Evolutionary conservation across 2,329 filamentous ascomycete species (phyloP).

Genomic region (Lasiodiplodia citricola): DNA sequence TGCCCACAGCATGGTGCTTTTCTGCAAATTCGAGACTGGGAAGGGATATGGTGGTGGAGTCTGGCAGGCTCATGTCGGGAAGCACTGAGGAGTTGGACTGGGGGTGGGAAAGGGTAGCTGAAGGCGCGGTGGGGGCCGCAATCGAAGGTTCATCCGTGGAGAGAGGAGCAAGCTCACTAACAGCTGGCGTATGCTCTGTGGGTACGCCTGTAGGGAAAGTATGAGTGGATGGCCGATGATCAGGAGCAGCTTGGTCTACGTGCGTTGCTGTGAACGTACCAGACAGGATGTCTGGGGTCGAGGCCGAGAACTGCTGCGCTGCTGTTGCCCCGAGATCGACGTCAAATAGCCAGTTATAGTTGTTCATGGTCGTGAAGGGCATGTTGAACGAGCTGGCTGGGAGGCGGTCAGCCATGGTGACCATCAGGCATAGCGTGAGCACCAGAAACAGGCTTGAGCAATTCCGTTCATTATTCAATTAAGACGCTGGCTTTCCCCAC

Average conservation of each 20-base stretch:
- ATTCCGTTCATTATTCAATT: slow-evolving; percentile 18
- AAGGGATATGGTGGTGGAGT: slow-evolving; percentile 10
- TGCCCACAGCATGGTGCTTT: neutral
- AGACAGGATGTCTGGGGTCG: slow-evolving; percentile 32
- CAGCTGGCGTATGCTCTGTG: slow-evolving; percentile 26
- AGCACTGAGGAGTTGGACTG: slow-evolving; percentile 17
- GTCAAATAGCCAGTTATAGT: slow-evolving; percentile 69
- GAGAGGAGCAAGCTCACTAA: slow-evolving; percentile 17
- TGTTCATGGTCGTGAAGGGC: slow-evolving; percentile 66
- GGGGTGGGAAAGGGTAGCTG: neutral
- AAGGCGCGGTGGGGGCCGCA: neutral
- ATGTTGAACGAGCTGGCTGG: slow-evolving; percentile 67
- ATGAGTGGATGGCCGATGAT: slow-evolving; percentile 25
- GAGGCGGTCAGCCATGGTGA: slow-evolving; percentile 17
- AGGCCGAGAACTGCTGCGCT: slow-evolving; percentile 28
- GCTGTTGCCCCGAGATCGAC: slow-evolving; percentile 41
- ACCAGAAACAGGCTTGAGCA: slow-evolving; percentile 5
- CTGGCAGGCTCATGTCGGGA: slow-evolving; percentile 17
- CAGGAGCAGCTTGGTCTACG: slow-evolving; percentile 28
- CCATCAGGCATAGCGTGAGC: neutral
- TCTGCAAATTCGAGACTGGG: slow-evolving; percentile 15
- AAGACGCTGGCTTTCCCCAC: slow-evolving; percentile 11
- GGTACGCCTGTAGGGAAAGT: slow-evolving; percentile 26
- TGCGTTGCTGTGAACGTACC: slow-evolving; percentile 33
- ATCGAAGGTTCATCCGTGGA: slow-evolving; percentile 16